A percentile compares a stretch with the other conserved stretches of the same genome.
Conservation (phyloP, 768 basidiomycete species). For the Agaricus blazei region DNA sequence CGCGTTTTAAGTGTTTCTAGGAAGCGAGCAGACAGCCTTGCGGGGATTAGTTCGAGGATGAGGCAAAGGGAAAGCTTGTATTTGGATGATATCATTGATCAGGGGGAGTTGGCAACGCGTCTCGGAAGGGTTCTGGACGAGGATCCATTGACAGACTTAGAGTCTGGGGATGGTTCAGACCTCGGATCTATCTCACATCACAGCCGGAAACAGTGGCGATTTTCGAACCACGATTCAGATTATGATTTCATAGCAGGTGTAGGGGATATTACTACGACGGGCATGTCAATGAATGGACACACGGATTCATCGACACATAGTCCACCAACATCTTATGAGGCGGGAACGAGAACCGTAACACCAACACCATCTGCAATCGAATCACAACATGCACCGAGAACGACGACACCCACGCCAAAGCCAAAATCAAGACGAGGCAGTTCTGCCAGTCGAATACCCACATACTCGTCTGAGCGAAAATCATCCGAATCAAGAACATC, state of each 20-base stretch:
- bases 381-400: conserved; percentile 35
- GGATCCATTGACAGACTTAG: conserved; percentile 68
- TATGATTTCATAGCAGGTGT: conserved; percentile 23
- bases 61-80: conserved; percentile 61
- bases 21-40: conserved; percentile 64
- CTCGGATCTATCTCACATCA: conserved; percentile 24
- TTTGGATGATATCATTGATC: conserved; percentile 43
- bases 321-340: background rate
- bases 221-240: conserved; percentile 16
- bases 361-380: background rate
- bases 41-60: conserved; percentile 46
- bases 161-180: conserved; percentile 45
- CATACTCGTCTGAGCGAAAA: conserved; percentile 33
- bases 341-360: background rate
- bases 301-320: conserved; percentile 4
- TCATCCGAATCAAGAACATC: conserved; percentile 43
- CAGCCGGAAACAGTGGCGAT: conserved; percentile 16
- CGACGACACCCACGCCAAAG: conserved; percentile 24
- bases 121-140: conserved; percentile 68
- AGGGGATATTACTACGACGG: conserved; percentile 17
- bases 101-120: conserved; percentile 32
- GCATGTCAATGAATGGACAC: conserved; percentile 17
- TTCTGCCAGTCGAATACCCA: conserved; percentile 36
- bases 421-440: conserved; percentile 27
- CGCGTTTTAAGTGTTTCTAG: conserved; percentile 24